Base-by-base conservation (phyloP, 2,329 filamentous ascomycete genomes). In the Colletotrichum chlorophyti region DNA sequence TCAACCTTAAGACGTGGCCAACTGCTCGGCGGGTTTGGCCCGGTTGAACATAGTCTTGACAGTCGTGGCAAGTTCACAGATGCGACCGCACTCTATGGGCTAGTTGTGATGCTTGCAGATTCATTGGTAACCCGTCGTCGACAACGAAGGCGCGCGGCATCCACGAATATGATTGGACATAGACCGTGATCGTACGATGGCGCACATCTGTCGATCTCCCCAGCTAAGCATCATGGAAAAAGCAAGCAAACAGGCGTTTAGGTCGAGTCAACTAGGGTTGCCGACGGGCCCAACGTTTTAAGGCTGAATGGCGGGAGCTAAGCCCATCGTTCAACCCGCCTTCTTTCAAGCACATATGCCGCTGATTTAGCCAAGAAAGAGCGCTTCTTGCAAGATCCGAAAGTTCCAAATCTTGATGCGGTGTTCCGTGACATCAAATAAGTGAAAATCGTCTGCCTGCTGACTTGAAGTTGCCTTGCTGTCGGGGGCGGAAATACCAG, bases 111-210 rank as follows among this genome's bases (percentile, higher is more conserved):
- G 21, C 8, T 15, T 35, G 8, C 34, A 34, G 27, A 12, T n/a
- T 27, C 45, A 12, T 10, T 2, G 21, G 7, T n/a, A n/a, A n/a
- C n/a, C n/a, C 40, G 19, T 12, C 17, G 19, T n/a, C 21, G 8
- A 31, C n/a, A 31, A 19, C 23, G 15, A 12, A 27, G 14, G 23
- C 15, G 32, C 27, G 27, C 21, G 34, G 55, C 54, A 31, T 12
- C 35, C 27, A 40, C 55, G 29, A 48, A 59, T 59, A 29, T 48
- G 12, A 24, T 10, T 19, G 11, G 7, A 14, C 21, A 26, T 19
- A 31, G 43, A 23, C 35, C 35, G 49, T 54, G 29, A 37, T 59
- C 55, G 54, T 59, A 49, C 35, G 55, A 59, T 32, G 31, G 42
- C 35, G 42, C 50, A 47, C 24, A 27, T 37, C 27, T 29, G 54